phyloP scores from a whole-genome alignment of 768 basidiomycete species.

The Galerina sulciceps region DNA sequence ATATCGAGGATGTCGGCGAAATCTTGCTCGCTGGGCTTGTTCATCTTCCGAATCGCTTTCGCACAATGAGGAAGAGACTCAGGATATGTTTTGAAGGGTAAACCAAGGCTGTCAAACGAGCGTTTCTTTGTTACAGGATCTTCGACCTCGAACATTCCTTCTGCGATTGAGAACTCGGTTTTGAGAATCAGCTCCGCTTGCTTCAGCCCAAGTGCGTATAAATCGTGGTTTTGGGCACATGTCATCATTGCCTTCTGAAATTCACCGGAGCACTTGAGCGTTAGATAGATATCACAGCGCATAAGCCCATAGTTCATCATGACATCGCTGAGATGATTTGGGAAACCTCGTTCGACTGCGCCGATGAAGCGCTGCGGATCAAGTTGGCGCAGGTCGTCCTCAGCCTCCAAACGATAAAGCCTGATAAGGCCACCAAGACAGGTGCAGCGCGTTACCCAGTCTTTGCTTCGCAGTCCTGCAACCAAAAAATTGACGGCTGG shows the following conservation, averaged over 20 bases:
- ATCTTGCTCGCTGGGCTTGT: conserved; percentile 47
- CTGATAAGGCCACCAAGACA: conserved; percentile 60
- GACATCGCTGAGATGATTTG: conserved; percentile 48
- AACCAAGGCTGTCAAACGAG: conserved; percentile 48
- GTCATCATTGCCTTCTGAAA: conserved; percentile 60
- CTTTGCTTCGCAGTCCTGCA: conserved; percentile 56
- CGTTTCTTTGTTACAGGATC: conserved; percentile 44
- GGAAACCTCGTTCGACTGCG: conserved; percentile 45
- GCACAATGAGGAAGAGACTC: conserved; percentile 67
- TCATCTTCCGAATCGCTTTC: conserved; percentile 51
- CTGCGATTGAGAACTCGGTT: conserved; percentile 64
- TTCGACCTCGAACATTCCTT: conserved; percentile 56
- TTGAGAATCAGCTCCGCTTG: conserved; percentile 53
- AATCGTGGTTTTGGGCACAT: conserved; percentile 48
- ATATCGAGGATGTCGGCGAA: conserved; percentile 68
- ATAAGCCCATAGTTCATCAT: conserved; percentile 51
- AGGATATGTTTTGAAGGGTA: conserved; percentile 63
- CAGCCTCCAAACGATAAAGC: conserved; percentile 45
- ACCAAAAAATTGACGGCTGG: conserved; percentile 54
- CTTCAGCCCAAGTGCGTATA: conserved; percentile 54
- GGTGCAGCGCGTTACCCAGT: conserved; percentile 53
- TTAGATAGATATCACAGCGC: conserved; percentile 52
- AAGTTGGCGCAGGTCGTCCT: conserved; percentile 47
- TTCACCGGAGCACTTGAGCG: conserved; percentile 41
- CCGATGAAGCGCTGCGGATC: conserved; percentile 54